A percentile compares a stretch with the other conserved stretches of the same genome.
Conservation (phyloP, 2,329 filamentous ascomycete genomes). For the Nemania diffusa region DNA sequence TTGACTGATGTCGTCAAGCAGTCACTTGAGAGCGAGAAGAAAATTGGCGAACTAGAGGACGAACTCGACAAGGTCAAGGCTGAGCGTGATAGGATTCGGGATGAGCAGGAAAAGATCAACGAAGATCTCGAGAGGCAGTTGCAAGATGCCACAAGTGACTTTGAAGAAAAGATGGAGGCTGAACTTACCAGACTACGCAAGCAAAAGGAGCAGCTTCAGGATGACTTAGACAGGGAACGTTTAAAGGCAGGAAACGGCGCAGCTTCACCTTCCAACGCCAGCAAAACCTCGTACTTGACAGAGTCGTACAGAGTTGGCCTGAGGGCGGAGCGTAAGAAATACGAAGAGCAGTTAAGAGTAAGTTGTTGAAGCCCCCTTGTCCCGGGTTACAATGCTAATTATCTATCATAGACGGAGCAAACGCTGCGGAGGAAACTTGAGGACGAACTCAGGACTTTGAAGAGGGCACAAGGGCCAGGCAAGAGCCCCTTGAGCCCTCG, state of each 20-base stretch:
- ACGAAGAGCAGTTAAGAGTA: constrained; percentile 51
- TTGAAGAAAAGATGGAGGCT: constrained; percentile 43
- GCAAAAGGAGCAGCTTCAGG: constrained; percentile 49
- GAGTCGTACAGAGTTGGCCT: constrained; percentile 49
- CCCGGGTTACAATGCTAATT: constrained; percentile 33
- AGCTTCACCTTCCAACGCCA: constrained; percentile 43
- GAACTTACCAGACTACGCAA: constrained; percentile 45
- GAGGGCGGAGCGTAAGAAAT: constrained; percentile 50
- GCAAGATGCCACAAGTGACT: constrained; percentile 40
- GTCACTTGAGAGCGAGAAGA: constrained; percentile 50
- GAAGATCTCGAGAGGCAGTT: constrained; percentile 46
- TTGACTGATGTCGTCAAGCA: constrained; percentile 49
- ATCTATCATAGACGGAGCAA: constrained; percentile 45
- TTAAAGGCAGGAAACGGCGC: constrained; percentile 43
- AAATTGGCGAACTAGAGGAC: constrained; percentile 48
- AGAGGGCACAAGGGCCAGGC: constrained; percentile 46
- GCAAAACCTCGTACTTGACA: constrained; percentile 49
- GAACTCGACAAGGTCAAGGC: constrained; percentile 47
- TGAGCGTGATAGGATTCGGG: constrained; percentile 42
- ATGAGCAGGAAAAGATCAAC: constrained; percentile 41
- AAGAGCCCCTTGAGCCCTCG: constrained; percentile 43
- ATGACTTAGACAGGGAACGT: constrained; percentile 48
- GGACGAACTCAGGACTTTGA: constrained; percentile 48
- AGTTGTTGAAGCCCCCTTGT: constrained; percentile 26
- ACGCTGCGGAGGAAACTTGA: constrained; percentile 48